Conservation (phyloP, 176 grass and related monocot species). For the Eragrostis curvula region DNA sequence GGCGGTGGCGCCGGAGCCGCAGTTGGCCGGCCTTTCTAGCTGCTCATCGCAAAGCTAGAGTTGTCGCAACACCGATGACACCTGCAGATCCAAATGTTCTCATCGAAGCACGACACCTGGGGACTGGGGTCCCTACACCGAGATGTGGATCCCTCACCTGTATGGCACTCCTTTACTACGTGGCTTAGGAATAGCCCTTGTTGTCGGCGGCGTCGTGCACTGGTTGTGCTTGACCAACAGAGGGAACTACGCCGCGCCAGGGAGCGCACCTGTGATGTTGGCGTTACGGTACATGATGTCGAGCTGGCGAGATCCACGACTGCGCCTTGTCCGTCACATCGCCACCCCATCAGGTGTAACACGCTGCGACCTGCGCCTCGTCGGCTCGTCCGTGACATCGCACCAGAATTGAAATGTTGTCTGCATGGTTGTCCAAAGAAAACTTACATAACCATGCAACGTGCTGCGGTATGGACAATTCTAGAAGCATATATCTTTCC, state of each 20-base stretch:
- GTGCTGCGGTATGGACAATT: no score
- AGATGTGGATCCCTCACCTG: background rate
- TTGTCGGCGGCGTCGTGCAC: background rate
- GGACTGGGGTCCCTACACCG: background rate
- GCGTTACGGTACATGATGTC: no score
- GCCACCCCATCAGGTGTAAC: constrained; percentile 49
- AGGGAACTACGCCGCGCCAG: background rate
- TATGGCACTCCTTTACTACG: no score
- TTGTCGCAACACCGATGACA: background rate
- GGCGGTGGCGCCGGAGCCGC: no score
- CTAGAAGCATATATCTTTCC: no score
- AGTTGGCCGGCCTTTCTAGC: background rate
- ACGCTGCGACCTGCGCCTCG: no score
- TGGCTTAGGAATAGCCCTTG: background rate
- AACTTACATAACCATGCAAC: no score
- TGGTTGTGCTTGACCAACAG: background rate
- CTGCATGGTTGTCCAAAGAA: no score
- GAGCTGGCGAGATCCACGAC: no score
- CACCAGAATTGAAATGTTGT: no score
- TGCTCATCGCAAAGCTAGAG: background rate
- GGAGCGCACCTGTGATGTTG: no score
- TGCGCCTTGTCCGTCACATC: constrained; percentile 56
- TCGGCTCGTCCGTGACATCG: no score
- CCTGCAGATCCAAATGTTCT: background rate
- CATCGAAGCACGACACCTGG: background rate